phyloP scores from a whole-genome alignment of 495 filamentous ascomycete species.

The Astrothelium subdiscretum region DNA sequence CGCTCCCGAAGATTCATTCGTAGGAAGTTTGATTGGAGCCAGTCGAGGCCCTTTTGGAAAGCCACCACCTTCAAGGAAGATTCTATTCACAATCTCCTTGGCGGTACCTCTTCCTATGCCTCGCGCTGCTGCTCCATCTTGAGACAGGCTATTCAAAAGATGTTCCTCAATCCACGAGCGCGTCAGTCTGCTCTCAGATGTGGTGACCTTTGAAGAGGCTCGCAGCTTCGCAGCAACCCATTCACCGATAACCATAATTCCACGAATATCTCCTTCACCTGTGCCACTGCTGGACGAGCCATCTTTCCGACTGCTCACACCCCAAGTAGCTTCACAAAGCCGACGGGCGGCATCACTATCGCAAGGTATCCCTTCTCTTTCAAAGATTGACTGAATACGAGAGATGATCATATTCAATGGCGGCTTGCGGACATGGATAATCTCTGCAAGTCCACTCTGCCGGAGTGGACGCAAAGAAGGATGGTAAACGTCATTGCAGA shows the following conservation, averaged over 20 bases:
- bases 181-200: constrained; percentile 43
- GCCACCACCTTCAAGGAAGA: constrained; percentile 79
- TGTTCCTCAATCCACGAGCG: constrained; percentile 74
- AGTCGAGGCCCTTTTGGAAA: constrained; percentile 45
- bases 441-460: constrained; percentile 68
- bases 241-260: constrained; percentile 86
- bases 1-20: constrained; percentile 21
- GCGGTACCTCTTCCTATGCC: constrained; percentile 66
- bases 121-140: constrained; percentile 66
- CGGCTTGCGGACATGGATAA: constrained; percentile 85
- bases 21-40: not conserved
- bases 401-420: constrained; percentile 75
- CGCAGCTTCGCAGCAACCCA: constrained; percentile 80
- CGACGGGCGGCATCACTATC: constrained; percentile 80
- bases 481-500: constrained; percentile 98
- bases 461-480: constrained; percentile 74
- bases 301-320: constrained; percentile 57
- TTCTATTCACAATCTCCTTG: constrained; percentile 71
- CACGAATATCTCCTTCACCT: constrained; percentile 81
- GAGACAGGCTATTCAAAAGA: constrained; percentile 54
- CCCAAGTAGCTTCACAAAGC: constrained; percentile 87
- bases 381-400: constrained; percentile 71
- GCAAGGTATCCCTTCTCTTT: constrained; percentile 70
- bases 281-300: constrained; percentile 40
- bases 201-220: constrained; percentile 31